Evolutionary conservation across 345 rosid genomes (phyloP).

Genomic region (Acer yangbiense): DNA sequence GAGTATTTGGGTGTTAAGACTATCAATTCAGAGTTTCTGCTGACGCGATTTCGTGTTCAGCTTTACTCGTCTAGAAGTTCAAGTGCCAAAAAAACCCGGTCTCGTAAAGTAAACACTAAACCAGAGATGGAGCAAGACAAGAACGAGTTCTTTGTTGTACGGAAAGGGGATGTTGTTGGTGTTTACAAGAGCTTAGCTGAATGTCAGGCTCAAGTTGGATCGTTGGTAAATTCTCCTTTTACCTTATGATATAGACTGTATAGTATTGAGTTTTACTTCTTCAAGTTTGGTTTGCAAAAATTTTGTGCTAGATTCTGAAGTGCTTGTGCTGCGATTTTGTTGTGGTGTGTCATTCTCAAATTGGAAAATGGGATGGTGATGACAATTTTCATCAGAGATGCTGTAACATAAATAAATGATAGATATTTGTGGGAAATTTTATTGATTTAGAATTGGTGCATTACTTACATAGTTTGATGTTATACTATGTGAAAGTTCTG

Average conservation of each 20-base stretch:
- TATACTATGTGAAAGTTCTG: background rate
- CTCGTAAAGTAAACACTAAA: constrained; percentile 30
- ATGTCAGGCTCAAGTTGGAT: constrained; percentile 86
- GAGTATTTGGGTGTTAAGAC: constrained; percentile 28
- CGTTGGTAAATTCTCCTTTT: constrained; percentile 52
- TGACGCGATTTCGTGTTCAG: constrained; percentile 38
- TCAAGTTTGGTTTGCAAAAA: background rate
- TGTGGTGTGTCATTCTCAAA: too few species aligned
- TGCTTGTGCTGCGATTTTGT: too few species aligned
- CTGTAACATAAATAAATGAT: too few species aligned
- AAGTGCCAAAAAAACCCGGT: constrained; percentile 23
- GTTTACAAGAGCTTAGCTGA: constrained; percentile 65
- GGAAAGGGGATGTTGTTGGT: constrained; percentile 87
- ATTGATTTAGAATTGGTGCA: too few species aligned
- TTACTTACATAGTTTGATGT: background rate
- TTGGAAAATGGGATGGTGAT: too few species aligned
- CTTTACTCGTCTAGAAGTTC: constrained; percentile 50
- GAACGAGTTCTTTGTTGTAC: constrained; percentile 73
- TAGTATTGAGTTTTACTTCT: constrained; percentile 1
- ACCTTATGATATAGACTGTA: background rate
- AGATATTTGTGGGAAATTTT: too few species aligned
- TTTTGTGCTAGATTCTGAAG: too few species aligned
- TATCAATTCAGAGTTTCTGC: constrained; percentile 29
- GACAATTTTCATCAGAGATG: too few species aligned
- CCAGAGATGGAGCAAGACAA: constrained; percentile 49